Conservation (phyloP, 768 basidiomycete genomes). For the Daedaleopsis nitida region DNA sequence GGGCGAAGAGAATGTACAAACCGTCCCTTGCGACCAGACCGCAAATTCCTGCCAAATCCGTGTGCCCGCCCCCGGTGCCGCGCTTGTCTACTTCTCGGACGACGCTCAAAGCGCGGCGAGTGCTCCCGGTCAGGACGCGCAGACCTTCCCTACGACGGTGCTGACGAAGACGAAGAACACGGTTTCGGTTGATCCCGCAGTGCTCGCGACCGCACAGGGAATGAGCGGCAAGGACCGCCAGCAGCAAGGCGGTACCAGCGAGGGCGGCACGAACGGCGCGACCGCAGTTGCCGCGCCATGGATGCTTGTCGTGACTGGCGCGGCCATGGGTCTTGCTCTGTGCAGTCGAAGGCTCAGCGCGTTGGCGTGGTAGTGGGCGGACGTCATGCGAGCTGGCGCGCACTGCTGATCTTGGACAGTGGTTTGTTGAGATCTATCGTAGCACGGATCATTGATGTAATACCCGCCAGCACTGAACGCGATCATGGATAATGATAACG, state of each 20-base stretch:
- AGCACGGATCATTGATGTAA: background rate
- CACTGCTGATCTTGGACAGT: background rate
- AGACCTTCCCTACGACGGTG: conserved; percentile 56
- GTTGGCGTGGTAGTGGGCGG: background rate
- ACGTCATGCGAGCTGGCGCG: too few relatives aligned
- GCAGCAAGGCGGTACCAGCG: conserved; percentile 24
- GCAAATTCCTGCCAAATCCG: conserved; percentile 57
- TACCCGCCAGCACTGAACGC: background rate
- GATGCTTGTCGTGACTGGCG: background rate
- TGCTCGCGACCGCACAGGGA: conserved; percentile 69
- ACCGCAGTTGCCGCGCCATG: background rate
- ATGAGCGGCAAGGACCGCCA: conserved; percentile 41
- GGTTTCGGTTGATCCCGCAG: conserved; percentile 52
- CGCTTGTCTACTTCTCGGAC: conserved; percentile 70
- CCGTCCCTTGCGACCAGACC: conserved; percentile 40
- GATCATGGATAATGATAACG: too few relatives aligned
- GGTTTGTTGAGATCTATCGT: background rate
- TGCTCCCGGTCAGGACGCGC: conserved; percentile 31
- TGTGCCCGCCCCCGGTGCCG: conserved; percentile 72
- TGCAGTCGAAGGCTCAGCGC: background rate
- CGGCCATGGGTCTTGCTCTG: conserved; percentile 1
- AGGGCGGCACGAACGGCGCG: conserved; percentile 19
- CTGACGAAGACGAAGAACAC: conserved; percentile 53
- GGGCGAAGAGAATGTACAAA: conserved; percentile 35
- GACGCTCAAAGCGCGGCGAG: conserved; percentile 39